Conservation (phyloP, 805 yeast species). For the Hemisphaericaspora nanyangensis region DNA sequence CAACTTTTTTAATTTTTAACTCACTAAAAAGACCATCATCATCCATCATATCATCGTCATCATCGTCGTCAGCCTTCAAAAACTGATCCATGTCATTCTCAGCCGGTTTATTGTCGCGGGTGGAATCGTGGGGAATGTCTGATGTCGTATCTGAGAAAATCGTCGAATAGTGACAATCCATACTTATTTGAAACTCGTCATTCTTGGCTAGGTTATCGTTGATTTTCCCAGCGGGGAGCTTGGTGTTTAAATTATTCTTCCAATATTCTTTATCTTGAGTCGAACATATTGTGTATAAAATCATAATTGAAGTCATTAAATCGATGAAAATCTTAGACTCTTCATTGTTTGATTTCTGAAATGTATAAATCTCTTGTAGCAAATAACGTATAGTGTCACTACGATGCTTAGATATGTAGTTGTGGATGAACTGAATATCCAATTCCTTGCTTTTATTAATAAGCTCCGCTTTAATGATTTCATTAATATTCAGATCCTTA, state of each 20-base stretch:
- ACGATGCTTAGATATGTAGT: conserved; percentile 3
- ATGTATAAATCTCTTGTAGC: conserved; percentile 12
- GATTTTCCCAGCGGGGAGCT: background rate
- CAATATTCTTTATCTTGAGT: conserved; percentile 20
- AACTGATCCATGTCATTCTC: conserved; percentile 6
- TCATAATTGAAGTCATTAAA: conserved; percentile 16
- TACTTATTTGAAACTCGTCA: conserved; percentile 12
- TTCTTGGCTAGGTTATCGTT: background rate
- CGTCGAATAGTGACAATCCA: conserved; percentile 24
- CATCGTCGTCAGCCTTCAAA: conserved; percentile 7
- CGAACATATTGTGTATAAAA: conserved; percentile 14
- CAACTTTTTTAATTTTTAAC: background rate
- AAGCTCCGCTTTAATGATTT: conserved; percentile 1
- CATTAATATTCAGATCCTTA: conserved; percentile 4
- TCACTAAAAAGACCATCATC: conserved; percentile 16
- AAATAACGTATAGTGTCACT: conserved; percentile 2
- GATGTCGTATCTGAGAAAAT: conserved; percentile 13
- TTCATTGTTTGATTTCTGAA: conserved; percentile 21
- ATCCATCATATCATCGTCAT: conserved; percentile 10
- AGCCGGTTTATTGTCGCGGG: background rate
- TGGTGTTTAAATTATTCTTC: conserved; percentile 12
- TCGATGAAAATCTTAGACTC: conserved; percentile 22
- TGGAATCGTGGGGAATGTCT: background rate
- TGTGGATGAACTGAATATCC: background rate
- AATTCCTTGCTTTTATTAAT: background rate